These are phyloP conservation scores for Amorphotheca resinae DNA, from an alignment of 495 filamentous ascomycete genomes.

Conservation along the genomic window DNA sequence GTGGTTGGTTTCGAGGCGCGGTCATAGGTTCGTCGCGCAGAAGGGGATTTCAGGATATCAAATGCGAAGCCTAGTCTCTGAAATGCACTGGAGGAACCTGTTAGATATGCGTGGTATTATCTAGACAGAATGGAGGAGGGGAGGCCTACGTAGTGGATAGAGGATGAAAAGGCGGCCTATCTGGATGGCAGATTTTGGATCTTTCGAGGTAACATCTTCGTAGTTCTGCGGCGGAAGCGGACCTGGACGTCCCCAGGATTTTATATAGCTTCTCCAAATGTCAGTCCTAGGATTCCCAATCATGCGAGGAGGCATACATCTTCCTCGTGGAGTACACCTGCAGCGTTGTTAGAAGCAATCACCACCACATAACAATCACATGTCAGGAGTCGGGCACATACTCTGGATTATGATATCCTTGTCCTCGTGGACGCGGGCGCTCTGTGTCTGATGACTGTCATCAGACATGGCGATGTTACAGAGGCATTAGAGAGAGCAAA, in stretches of 20 bases:
- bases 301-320: slow-evolving; percentile 18
- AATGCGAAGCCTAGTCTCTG: slow-evolving; percentile 33
- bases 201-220: slow-evolving; percentile 32
- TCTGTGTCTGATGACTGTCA: slow-evolving; percentile 15
- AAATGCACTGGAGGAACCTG: slow-evolving; percentile 23
- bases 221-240: slow-evolving; percentile 25
- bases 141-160: slow-evolving; percentile 25
- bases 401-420: slow-evolving; percentile 20
- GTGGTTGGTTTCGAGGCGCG: slow-evolving; percentile 21
- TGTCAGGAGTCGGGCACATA: slow-evolving; percentile 10
- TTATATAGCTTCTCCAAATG: slow-evolving; percentile 23
- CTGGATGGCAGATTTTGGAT: slow-evolving; percentile 32
- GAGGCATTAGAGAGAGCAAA: slow-evolving; percentile 18
- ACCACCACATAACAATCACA: slow-evolving; percentile 17
- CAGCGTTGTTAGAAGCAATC: slow-evolving; percentile 2
- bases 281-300: not conserved
- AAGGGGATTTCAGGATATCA: slow-evolving; percentile 30
- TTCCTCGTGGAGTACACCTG: slow-evolving; percentile 29
- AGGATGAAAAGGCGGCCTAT: slow-evolving; percentile 27
- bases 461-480: slow-evolving; percentile 14
- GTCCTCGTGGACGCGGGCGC: slow-evolving; percentile 1
- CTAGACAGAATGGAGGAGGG: too few species aligned
- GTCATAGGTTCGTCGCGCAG: slow-evolving; percentile 27
- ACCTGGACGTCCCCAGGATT: slow-evolving; percentile 25
- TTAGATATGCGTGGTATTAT: too few species aligned